These are phyloP conservation scores for Musa schizocarpa DNA, from an alignment of 176 grass and related monocot species.

Conservation along the genomic window DNA sequence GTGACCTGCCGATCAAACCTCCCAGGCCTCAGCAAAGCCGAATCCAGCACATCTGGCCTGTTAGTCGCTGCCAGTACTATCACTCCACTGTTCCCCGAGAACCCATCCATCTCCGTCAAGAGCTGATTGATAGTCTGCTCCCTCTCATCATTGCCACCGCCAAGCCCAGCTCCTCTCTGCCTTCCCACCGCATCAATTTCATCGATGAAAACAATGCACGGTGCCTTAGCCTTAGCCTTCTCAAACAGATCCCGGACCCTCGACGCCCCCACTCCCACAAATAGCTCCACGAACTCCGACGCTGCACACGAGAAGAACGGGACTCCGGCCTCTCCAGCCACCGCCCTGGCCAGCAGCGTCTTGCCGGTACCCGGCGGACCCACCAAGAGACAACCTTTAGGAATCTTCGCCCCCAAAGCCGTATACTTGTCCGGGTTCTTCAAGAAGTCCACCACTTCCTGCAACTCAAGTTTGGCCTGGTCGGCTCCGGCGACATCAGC, in stretches of 20 bases:
- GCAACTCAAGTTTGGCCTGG: slow-evolving; percentile 96
- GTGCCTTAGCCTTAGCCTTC: slow-evolving; percentile 97
- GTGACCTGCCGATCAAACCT: slow-evolving; percentile 93
- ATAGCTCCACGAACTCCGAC: slow-evolving; percentile 93
- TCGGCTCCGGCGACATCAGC: slow-evolving; percentile 82
- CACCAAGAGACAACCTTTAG: slow-evolving; percentile 84
- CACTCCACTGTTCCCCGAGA: slow-evolving; percentile 83
- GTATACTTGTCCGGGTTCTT: slow-evolving; percentile 99
- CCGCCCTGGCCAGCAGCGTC: slow-evolving; percentile 81
- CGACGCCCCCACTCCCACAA: slow-evolving; percentile 89
- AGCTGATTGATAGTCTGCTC: slow-evolving; percentile 99
- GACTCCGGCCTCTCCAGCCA: slow-evolving; percentile 83
- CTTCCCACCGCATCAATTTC: slow-evolving; percentile 92
- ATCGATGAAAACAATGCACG: slow-evolving; percentile 97
- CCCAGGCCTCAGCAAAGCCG: slow-evolving; percentile 59
- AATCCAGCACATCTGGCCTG: slow-evolving; percentile 71
- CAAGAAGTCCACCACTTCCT: slow-evolving; percentile 93
- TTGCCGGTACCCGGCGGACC: slow-evolving; percentile 80
- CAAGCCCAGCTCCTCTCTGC: slow-evolving; percentile 81
- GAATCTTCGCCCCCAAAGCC: slow-evolving; percentile 83
- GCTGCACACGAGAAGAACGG: slow-evolving; percentile 95
- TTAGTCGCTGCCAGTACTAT: slow-evolving; percentile 89
- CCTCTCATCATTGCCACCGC: slow-evolving; percentile 90
- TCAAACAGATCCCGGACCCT: slow-evolving; percentile 89
- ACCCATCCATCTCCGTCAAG: slow-evolving; percentile 96